phyloP scores from a whole-genome alignment of 345 rosid genomes.

The Euphorbia lathyris region DNA sequence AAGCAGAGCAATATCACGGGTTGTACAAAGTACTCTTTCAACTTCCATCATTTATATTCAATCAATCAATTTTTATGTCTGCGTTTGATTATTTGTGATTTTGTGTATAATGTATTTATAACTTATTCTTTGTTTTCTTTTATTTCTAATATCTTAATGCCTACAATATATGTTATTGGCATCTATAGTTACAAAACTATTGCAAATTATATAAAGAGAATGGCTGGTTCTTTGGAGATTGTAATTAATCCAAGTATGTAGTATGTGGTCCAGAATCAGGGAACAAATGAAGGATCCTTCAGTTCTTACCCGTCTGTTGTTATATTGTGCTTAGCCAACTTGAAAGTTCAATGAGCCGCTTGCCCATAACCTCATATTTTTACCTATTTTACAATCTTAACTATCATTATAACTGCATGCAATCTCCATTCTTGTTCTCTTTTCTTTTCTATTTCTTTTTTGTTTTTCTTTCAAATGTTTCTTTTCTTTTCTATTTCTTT shows the following conservation, averaged over 20 bases:
- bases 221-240: neutral
- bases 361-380: too few relatives aligned
- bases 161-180: neutral
- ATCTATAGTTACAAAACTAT: neutral
- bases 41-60: neutral
- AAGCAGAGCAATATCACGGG: slow-evolving; percentile 80
- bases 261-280: too few relatives aligned
- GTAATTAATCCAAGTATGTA: neutral
- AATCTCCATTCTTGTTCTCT: neutral
- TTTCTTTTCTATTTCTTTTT: neutral
- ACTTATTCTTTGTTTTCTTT: neutral
- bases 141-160: neutral
- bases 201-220: neutral
- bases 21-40: slow-evolving; percentile 68
- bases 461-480: too few relatives aligned
- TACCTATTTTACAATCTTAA: too few relatives aligned
- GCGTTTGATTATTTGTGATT: neutral
- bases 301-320: too few relatives aligned
- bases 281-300: too few relatives aligned
- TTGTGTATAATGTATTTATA: neutral
- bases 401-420: too few relatives aligned
- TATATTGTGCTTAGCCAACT: too few relatives aligned
- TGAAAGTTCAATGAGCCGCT: too few relatives aligned
- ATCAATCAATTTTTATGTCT: neutral
- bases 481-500: too few relatives aligned